These are phyloP conservation scores for Calonectria pseudoturangicola DNA, from an alignment of 2,329 filamentous ascomycete species.

Conservation along the genomic window DNA sequence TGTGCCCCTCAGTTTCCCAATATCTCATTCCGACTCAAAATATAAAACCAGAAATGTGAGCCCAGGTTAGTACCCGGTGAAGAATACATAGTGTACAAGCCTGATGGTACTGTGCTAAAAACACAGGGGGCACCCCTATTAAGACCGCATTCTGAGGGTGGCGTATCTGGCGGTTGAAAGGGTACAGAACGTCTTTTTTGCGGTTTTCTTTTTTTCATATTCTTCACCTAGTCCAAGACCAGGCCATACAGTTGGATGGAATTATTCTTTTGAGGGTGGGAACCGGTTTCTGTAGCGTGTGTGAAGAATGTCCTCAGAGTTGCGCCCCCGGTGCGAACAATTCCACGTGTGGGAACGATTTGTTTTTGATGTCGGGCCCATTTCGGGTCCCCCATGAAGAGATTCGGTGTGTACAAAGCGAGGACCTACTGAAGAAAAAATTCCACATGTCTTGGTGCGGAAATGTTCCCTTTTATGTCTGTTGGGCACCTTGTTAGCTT, in stretches of 20 bases:
- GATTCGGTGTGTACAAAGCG: conserved; percentile 10
- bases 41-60: conserved; percentile 14
- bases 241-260: neutral
- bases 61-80: conserved; percentile 15
- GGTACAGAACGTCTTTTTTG: conserved; percentile 8
- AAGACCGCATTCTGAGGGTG: conserved; percentile 17
- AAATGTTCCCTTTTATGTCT: neutral
- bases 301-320: neutral
- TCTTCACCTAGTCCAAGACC: neutral
- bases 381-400: conserved; percentile 15
- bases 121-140: neutral
- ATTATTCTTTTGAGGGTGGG: neutral
- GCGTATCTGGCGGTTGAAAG: conserved; percentile 15
- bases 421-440: neutral
- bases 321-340: neutral
- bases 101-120: neutral
- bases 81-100: neutral
- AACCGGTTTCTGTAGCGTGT: neutral
- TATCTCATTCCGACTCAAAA: neutral
- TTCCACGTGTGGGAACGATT: neutral
- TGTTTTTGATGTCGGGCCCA: conserved; percentile 13
- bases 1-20: conserved; percentile 18
- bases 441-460: neutral
- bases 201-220: neutral
- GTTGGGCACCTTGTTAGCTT: conserved; percentile 3